Conservation (phyloP, 768 basidiomycete genomes). For the Lentinula boryana region DNA sequence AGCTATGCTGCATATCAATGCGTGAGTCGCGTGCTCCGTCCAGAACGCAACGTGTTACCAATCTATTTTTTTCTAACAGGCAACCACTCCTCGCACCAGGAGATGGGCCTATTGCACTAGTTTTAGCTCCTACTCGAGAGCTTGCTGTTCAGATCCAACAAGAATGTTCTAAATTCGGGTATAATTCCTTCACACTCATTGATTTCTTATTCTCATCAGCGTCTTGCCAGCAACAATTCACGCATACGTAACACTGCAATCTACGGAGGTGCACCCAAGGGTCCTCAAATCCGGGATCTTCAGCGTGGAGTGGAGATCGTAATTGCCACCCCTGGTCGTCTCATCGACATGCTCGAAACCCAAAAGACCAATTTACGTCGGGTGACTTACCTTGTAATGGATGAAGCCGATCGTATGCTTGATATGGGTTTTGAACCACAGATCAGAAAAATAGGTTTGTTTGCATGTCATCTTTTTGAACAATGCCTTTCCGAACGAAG, state of each 20-base stretch:
- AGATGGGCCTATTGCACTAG: conserved; percentile 95
- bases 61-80: conserved; percentile 17
- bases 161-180: conserved; percentile 98
- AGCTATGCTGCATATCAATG: conserved; percentile 99
- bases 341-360: conserved; percentile 98
- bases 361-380: conserved; percentile 96
- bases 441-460: conserved; percentile 91
- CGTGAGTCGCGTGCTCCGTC: conserved; percentile 44
- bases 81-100: conserved; percentile 91
- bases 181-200: conserved; percentile 16
- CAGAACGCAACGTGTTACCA: neutral
- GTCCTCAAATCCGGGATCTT: conserved; percentile 95
- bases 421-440: conserved; percentile 99
- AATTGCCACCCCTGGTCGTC: conserved; percentile 96
- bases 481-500: conserved; percentile 86
- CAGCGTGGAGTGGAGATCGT: conserved; percentile 97
- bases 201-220: neutral
- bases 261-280: conserved; percentile 98
- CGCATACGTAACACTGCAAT: conserved; percentile 98
- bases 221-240: conserved; percentile 62
- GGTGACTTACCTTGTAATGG: conserved; percentile 94
- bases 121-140: conserved; percentile 96
- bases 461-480: conserved; percentile 90
- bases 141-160: conserved; percentile 98
- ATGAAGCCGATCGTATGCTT: conserved; percentile 99